Conservation (phyloP, 768 basidiomycete species). For the Paxillus ammoniavirescens region DNA sequence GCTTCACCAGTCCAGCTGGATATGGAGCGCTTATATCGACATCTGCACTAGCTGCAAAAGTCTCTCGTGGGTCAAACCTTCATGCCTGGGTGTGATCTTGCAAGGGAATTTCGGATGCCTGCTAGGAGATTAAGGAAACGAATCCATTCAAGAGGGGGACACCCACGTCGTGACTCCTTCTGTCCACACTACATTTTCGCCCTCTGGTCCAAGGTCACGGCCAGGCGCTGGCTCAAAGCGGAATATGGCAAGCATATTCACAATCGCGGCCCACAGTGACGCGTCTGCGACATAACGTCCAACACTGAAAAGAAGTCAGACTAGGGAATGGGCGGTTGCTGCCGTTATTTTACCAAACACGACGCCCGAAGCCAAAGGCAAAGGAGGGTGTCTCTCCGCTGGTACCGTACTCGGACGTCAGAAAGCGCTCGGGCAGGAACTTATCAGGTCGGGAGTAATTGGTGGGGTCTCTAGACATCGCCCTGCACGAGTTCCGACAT, state of each 20-base stretch:
- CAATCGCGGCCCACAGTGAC: slow-evolving; percentile 25
- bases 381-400: not conserved
- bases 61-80: not conserved
- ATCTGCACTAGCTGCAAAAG: not conserved
- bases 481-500: slow-evolving; percentile 12
- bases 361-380: slow-evolving; percentile 39
- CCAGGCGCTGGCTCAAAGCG: not conserved
- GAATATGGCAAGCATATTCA: slow-evolving; percentile 8
- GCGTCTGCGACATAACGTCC: slow-evolving; percentile 39
- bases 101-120: slow-evolving; percentile 7
- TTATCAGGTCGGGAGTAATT: slow-evolving; percentile 31
- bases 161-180: slow-evolving; percentile 12
- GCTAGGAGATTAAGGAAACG: not conserved
- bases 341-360: slow-evolving; percentile 12
- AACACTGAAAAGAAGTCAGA: slow-evolving; percentile 24
- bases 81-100: not conserved
- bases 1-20: not conserved
- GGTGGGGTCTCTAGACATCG: slow-evolving; percentile 32
- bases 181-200: slow-evolving; percentile 5
- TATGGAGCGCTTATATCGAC: not conserved
- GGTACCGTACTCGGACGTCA: not conserved
- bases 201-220: slow-evolving; percentile 4
- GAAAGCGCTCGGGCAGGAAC: slow-evolving; percentile 35
- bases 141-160: not conserved
- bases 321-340: not conserved